Conservation (phyloP, 129 eudicot genomes). For the Saposhnikovia divaricata region DNA sequence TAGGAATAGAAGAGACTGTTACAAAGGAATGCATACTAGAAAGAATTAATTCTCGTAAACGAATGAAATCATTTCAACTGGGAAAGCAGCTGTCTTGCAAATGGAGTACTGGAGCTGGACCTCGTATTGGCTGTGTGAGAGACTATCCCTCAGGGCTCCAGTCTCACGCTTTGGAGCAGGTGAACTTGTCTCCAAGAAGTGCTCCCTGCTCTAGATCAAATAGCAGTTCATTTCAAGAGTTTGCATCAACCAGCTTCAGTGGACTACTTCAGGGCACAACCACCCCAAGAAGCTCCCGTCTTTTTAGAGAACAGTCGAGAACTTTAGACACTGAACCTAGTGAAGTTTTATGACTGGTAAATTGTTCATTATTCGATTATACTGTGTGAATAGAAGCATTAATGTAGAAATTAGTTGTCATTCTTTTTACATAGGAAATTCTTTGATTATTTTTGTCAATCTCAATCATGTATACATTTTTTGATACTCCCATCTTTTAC, state of each 20-base stretch:
- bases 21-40: conserved; percentile 47
- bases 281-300: conserved; percentile 21
- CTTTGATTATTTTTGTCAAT: conserved; percentile 16
- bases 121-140: conserved; percentile 79
- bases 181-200: conserved; percentile 70
- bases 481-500: conserved; percentile 13
- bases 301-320: conserved; percentile 28
- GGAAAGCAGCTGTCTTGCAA: conserved; percentile 78
- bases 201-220: conserved; percentile 13
- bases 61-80: conserved; percentile 56
- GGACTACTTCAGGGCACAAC: conserved; percentile 1
- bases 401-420: conserved; percentile 18
- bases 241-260: conserved; percentile 21
- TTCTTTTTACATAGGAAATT: conserved; percentile 20
- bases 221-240: conserved; percentile 27
- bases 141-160: conserved; percentile 86
- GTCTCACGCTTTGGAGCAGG: conserved; percentile 76
- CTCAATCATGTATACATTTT: neutral
- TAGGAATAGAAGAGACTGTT: conserved; percentile 33
- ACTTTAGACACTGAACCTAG: neutral
- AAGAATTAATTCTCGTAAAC: conserved; percentile 74
- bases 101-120: conserved; percentile 99
- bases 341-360: neutral
- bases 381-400: conserved; percentile 45
- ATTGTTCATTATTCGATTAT: conserved; percentile 22